A percentile compares a stretch with the other conserved stretches of the same genome.
Evolutionary conservation across 306 rosid species (phyloP).

Genomic region (Hippophae tibetana): DNA sequence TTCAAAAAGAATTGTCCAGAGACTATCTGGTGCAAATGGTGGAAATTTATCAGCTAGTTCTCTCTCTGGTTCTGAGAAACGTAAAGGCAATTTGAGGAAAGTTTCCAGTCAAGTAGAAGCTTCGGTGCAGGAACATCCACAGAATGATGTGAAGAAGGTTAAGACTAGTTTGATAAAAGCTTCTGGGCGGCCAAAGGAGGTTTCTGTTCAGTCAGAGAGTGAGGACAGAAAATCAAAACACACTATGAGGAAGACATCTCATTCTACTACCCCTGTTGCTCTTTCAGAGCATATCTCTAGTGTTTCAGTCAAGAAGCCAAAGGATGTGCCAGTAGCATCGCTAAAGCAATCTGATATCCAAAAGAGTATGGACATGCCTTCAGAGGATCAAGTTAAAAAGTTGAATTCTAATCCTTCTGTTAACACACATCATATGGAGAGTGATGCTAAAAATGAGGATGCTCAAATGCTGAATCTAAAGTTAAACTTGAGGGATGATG

Average conservation of each 20-base stretch:
- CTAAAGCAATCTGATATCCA: slow-evolving; percentile 9
- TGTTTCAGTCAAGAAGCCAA: slow-evolving; percentile 7
- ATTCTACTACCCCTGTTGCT: slow-evolving; percentile 12
- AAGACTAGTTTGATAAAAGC: slow-evolving; percentile 14
- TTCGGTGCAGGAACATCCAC: slow-evolving; percentile 17
- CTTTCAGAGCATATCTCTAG: slow-evolving; percentile 7
- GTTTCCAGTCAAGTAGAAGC: slow-evolving; percentile 11
- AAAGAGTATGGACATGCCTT: slow-evolving; percentile 6
- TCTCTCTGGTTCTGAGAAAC: slow-evolving; percentile 21
- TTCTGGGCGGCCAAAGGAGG: slow-evolving; percentile 13
- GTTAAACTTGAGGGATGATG: slow-evolving; percentile 9
- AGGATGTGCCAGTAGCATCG: slow-evolving; percentile 11
- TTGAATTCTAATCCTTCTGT: slow-evolving; percentile 9
- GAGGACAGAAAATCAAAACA: slow-evolving; percentile 9
- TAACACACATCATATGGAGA: slow-evolving; percentile 14
- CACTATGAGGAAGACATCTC: neutral
- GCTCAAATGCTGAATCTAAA: slow-evolving; percentile 9
- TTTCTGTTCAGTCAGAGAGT: slow-evolving; percentile 4
- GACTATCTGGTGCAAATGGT: slow-evolving; percentile 12
- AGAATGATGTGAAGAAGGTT: slow-evolving; percentile 10
- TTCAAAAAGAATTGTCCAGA: slow-evolving; percentile 14
- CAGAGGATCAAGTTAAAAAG: slow-evolving; percentile 14
- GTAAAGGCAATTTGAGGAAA: slow-evolving; percentile 21
- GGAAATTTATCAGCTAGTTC: slow-evolving; percentile 13
- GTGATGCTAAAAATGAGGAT: slow-evolving; percentile 10